Conservation (phyloP, 2,329 filamentous ascomycete species). For the Verticillium klebahnii region DNA sequence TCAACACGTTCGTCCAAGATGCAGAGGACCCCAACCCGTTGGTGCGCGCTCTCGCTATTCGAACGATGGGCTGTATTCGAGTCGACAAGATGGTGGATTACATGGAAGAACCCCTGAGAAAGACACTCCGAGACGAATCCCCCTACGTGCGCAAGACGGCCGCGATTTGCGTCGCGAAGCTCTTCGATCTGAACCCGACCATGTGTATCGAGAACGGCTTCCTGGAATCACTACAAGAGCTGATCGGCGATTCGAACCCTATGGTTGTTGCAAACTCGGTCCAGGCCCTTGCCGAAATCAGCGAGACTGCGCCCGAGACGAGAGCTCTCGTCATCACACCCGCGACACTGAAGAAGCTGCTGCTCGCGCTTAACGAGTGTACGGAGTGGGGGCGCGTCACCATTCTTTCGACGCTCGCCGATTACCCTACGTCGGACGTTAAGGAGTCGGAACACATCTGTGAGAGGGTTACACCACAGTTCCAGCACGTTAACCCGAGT, state of each 20-base stretch:
- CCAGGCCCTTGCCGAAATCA: slow-evolving; percentile 86
- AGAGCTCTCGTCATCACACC: slow-evolving; percentile 79
- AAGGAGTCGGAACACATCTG: slow-evolving; percentile 99
- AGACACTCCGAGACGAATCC: slow-evolving; percentile 94
- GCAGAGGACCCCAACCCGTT: slow-evolving; percentile 97
- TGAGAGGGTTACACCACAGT: slow-evolving; percentile 91
- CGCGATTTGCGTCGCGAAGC: slow-evolving; percentile 94
- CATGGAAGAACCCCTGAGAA: slow-evolving; percentile 96
- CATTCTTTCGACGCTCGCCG: slow-evolving; percentile 81
- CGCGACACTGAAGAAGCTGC: slow-evolving; percentile 83
- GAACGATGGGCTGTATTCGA: slow-evolving; percentile 97
- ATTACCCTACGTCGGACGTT: slow-evolving; percentile 80
- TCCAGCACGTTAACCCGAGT: slow-evolving; percentile 96
- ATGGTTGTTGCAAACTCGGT: slow-evolving; percentile 99
- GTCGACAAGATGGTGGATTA: slow-evolving; percentile 99
- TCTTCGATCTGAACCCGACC: slow-evolving; percentile 88
- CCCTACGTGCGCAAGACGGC: slow-evolving; percentile 98
- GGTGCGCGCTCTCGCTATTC: slow-evolving; percentile 83
- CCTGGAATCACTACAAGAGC: slow-evolving; percentile 84
- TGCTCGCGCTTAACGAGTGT: slow-evolving; percentile 95
- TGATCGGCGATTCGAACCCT: slow-evolving; percentile 95
- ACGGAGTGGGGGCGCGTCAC: slow-evolving; percentile 98
- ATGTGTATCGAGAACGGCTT: slow-evolving; percentile 98
- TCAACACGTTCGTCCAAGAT: slow-evolving; percentile 99
- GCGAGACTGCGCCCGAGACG: slow-evolving; percentile 85